Conservation (phyloP, 371 early-diverging fungal species). For the Parasitella parasitica region DNA sequence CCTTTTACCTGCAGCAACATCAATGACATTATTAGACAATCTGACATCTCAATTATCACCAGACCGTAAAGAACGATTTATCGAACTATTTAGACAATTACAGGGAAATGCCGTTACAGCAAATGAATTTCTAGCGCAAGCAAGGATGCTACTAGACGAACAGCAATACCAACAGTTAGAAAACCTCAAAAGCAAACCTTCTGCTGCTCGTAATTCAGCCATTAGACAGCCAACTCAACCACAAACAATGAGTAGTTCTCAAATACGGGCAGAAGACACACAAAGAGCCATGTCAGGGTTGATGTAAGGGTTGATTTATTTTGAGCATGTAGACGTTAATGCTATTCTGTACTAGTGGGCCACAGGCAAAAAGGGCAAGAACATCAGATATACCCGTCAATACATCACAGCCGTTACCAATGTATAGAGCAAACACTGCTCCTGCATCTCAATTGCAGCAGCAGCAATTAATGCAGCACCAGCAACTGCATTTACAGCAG, state of each 20-base stretch:
- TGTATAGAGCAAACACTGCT: constrained; percentile 19
- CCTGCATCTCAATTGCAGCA: not conserved
- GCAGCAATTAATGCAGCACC: constrained; percentile 6
- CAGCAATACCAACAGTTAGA: constrained; percentile 48
- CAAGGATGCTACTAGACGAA: constrained; percentile 37
- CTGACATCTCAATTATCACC: constrained; percentile 38
- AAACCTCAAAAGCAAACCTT: constrained; percentile 39
- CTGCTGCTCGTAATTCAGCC: constrained; percentile 10
- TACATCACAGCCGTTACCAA: constrained; percentile 17
- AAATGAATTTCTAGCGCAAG: constrained; percentile 38
- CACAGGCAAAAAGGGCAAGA: constrained; percentile 32
- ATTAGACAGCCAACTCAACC: constrained; percentile 1
- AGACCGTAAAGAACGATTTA: constrained; percentile 39
- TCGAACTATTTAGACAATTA: constrained; percentile 36
- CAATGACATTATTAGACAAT: constrained; percentile 39
- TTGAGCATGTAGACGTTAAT: not conserved
- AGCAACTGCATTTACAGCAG: not conserved
- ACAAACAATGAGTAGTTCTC: constrained; percentile 26
- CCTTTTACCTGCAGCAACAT: not conserved
- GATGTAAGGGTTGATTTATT: constrained; percentile 17
- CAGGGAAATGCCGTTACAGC: constrained; percentile 45
- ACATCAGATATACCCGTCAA: constrained; percentile 34
- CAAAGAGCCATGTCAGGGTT: constrained; percentile 35
- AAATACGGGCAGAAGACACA: constrained; percentile 31
- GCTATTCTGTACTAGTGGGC: constrained; percentile 5